A percentile compares a stretch with the other conserved stretches of the same genome.
Conservation (phyloP, 352 stramenopile genomes). For the Plasmopara halstedii region DNA sequence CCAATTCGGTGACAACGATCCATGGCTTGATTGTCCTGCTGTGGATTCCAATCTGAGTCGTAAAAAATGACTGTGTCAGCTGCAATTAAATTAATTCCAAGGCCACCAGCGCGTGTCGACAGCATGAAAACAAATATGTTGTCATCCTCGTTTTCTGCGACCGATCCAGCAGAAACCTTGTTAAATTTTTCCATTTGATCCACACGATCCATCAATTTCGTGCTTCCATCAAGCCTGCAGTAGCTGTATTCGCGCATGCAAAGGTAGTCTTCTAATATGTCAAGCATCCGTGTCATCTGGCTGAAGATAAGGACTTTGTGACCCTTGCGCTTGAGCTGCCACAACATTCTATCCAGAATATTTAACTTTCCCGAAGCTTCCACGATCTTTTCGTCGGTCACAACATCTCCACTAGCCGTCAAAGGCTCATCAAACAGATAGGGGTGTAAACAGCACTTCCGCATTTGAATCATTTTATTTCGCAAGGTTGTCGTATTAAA, state of each 20-base stretch:
- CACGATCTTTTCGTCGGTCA: slow-evolving; percentile 87
- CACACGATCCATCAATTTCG: slow-evolving; percentile 88
- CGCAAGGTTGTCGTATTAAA: slow-evolving; percentile 52
- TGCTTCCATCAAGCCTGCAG: slow-evolving; percentile 96
- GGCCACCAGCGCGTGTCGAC: slow-evolving; percentile 89
- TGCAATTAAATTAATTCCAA: slow-evolving; percentile 96
- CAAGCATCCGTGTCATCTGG: slow-evolving; percentile 97
- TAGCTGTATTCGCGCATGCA: slow-evolving; percentile 84
- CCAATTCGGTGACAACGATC: slow-evolving; percentile 88
- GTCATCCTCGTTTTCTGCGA: slow-evolving; percentile 27
- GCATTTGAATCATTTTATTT: slow-evolving; percentile 75
- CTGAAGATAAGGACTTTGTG: slow-evolving; percentile 99
- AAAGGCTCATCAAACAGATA: slow-evolving; percentile 85
- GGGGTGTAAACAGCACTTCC: slow-evolving; percentile 85
- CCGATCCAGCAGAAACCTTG: slow-evolving; percentile 27
- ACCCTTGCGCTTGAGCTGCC: slow-evolving; percentile 89
- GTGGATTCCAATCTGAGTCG: slow-evolving; percentile 99
- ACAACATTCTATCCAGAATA: slow-evolving; percentile 97
- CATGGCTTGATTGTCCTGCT: slow-evolving; percentile 91
- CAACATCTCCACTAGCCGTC: slow-evolving; percentile 37
- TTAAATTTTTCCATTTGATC: slow-evolving; percentile 98
- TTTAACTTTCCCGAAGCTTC: slow-evolving; percentile 95
- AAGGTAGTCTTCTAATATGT: slow-evolving; percentile 97
- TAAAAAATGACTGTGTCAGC: slow-evolving; percentile 97
- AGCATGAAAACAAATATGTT: slow-evolving; percentile 79